Evolutionary conservation across 768 basidiomycete genomes (phyloP), one percentile per base, ranked within the genome.

Genomic region (Psilocybe tampanensis): DNA sequence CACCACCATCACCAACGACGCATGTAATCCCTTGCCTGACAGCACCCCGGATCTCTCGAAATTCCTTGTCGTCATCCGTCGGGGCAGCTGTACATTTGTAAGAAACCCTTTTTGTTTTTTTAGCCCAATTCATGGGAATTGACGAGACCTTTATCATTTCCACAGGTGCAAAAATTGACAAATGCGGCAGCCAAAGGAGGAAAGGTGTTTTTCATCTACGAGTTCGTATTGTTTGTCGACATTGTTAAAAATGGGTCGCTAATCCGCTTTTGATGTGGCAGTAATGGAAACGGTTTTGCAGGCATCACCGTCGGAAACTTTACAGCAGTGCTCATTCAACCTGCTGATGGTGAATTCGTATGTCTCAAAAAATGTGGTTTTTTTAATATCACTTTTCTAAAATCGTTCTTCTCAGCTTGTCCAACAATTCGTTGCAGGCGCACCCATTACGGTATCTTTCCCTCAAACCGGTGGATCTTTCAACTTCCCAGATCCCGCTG

Each of bases 21-120:
- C 84, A 0, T 92, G 89, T 70, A 67, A 77, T 47, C 74, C 83
- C 2, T 73, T 87, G 0, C 81, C 86, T 3, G 78, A 74, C 52
- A 68, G 63, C 33, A 82, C 81, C 0, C 82, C 83, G 3, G 80
- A 89, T 66, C 74, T 90, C 2, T 78, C 79, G 2, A 65, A 68
- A 13, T 82, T 78, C 53, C 65, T 89, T 15, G 79, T 83, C 11
- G 66, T 91, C 23, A 74, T 89, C 41, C 79, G 83, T 22, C 74
- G 85, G 26, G 88, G 87, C 1, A 78, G 74, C 3, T 89, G 88
- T 66, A 70, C 80, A 1, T 82, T 86, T 49, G 80, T 84, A 47
- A 63, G 76, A 57, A 11, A 13, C 7, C 7, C 4, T 15, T 5
- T 3, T 13, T 13, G 36, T 5, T 3, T 15, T 5, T 3, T 13